Percentiles rank a stretch among this genome's conserved stretches.
phyloP scores from a whole-genome alignment of 2,329 filamentous ascomycete species.

The Aureobasidium zeae region DNA sequence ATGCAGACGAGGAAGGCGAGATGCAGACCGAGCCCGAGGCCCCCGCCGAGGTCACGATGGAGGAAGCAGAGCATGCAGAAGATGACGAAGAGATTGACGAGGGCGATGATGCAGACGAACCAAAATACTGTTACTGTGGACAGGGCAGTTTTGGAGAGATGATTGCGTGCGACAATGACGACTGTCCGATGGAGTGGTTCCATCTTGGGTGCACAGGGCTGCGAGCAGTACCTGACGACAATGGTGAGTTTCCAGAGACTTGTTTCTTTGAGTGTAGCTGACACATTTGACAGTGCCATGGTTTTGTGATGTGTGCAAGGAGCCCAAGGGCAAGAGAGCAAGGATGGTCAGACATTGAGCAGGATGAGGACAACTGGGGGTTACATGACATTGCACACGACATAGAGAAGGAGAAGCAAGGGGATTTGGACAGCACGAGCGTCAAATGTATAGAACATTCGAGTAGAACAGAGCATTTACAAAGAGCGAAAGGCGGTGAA shows the following conservation, averaged over 20 bases:
- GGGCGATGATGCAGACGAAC: slow-evolving; percentile 46
- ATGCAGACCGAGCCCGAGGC: slow-evolving; percentile 24
- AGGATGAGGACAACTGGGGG: background rate
- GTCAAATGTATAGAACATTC: background rate
- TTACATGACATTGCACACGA: background rate
- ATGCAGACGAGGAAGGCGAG: slow-evolving; percentile 32
- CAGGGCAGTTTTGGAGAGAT: slow-evolving; percentile 58
- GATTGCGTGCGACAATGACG: slow-evolving; percentile 58
- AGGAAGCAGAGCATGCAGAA: slow-evolving; percentile 35
- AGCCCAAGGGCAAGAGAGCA: slow-evolving; percentile 12
- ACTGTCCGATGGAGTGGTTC: slow-evolving; percentile 58
- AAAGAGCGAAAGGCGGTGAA: background rate
- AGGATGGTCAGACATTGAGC: slow-evolving; percentile 13
- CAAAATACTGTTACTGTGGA: slow-evolving; percentile 57
- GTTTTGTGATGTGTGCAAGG: slow-evolving; percentile 45
- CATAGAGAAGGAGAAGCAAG: no score
- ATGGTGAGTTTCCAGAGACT: slow-evolving; percentile 26
- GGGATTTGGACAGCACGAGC: no score
- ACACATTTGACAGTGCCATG: slow-evolving; percentile 27
- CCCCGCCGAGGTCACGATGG: slow-evolving; percentile 10
- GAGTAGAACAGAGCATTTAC: background rate
- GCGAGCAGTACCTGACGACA: slow-evolving; percentile 49
- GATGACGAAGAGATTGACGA: slow-evolving; percentile 43
- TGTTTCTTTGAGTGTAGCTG: background rate
- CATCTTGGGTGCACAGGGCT: slow-evolving; percentile 56